Percentiles rank a stretch among this genome's conserved stretches.
Evolutionary conservation across 2,329 filamentous ascomycete genomes (phyloP).

Genomic region (Fusarium decemcellulare): DNA sequence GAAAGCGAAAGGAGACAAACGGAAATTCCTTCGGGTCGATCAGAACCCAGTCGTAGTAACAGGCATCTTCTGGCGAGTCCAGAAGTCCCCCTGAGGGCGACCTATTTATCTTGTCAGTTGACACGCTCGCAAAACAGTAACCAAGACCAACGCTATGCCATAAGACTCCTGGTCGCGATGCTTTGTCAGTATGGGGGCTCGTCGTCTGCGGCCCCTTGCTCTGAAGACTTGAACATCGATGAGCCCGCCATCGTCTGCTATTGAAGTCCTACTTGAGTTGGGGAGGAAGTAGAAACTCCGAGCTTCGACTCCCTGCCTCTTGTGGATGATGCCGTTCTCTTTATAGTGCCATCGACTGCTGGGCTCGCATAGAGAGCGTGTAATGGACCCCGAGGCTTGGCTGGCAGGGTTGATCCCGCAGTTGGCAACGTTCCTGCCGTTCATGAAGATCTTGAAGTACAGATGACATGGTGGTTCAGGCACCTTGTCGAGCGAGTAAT

Average conservation of each 20-base stretch:
- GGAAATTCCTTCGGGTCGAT: constrained; percentile 66
- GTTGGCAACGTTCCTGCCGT: constrained; percentile 65
- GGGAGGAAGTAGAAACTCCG: constrained; percentile 66
- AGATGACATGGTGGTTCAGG: constrained; percentile 56
- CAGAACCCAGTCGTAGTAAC: constrained; percentile 67
- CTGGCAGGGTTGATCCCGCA: constrained; percentile 64
- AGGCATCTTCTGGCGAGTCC: constrained; percentile 64
- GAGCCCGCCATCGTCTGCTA: constrained; percentile 67
- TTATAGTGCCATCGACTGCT: constrained; percentile 57
- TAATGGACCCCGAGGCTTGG: constrained; percentile 56
- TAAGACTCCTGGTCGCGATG: constrained; percentile 65
- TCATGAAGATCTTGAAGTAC: constrained; percentile 70
- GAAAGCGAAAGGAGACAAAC: constrained; percentile 68
- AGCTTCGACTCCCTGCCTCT: constrained; percentile 60
- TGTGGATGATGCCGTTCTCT: constrained; percentile 52
- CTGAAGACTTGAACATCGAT: constrained; percentile 69
- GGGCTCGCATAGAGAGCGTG: constrained; percentile 65
- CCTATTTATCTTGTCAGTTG: constrained; percentile 50
- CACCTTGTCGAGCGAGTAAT: constrained; percentile 59
- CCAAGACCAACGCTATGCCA: constrained; percentile 65
- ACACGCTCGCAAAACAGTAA: not conserved
- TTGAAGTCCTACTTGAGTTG: constrained; percentile 52
- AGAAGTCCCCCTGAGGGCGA: constrained; percentile 68
- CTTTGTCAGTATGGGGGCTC: constrained; percentile 57
- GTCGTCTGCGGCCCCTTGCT: constrained; percentile 62